A percentile compares a stretch with the other conserved stretches of the same genome.
phyloP scores from a whole-genome alignment of 345 rosid genomes.

The Ceriops tagal region DNA sequence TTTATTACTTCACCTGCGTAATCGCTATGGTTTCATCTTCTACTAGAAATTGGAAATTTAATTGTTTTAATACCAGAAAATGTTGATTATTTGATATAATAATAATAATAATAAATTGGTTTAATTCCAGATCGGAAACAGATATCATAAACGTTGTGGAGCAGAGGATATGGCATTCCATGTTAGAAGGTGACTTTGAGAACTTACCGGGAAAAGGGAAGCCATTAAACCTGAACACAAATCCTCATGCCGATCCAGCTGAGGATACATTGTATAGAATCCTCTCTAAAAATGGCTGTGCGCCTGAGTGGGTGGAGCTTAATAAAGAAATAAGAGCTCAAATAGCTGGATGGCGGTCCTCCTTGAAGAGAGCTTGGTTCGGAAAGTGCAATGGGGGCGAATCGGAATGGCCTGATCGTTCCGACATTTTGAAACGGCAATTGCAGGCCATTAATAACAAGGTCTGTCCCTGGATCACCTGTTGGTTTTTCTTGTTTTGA shows the following conservation, averaged over 20 bases:
- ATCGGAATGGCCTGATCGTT: constrained; percentile 46
- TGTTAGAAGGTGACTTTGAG: constrained; percentile 95
- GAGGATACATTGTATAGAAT: constrained; percentile 82
- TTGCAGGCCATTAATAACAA: constrained; percentile 65
- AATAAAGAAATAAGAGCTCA: constrained; percentile 70
- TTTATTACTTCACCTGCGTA: too few relatives aligned
- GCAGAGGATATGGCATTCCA: constrained; percentile 93
- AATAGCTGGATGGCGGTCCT: constrained; percentile 59
- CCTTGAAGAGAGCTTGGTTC: constrained; percentile 74
- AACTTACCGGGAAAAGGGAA: constrained; percentile 92
- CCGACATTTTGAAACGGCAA: constrained; percentile 45
- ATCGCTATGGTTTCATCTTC: too few relatives aligned
- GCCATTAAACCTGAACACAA: constrained; percentile 57
- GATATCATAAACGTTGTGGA: constrained; percentile 80
- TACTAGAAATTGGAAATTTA: too few relatives aligned
- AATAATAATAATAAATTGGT: too few relatives aligned
- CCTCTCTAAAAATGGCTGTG: constrained; percentile 74
- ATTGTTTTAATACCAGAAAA: too few relatives aligned
- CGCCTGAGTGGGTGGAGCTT: constrained; percentile 92
- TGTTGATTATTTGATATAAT: neutral
- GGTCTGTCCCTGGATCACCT: constrained; percentile 26
- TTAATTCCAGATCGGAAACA: constrained; percentile 65
- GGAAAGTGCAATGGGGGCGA: constrained; percentile 44
- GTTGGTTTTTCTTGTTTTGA: neutral
- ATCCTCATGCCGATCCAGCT: constrained; percentile 87